phyloP scores from a whole-genome alignment of 2,329 filamentous ascomycete genomes.

The Hypoxylon rubiginosum region DNA sequence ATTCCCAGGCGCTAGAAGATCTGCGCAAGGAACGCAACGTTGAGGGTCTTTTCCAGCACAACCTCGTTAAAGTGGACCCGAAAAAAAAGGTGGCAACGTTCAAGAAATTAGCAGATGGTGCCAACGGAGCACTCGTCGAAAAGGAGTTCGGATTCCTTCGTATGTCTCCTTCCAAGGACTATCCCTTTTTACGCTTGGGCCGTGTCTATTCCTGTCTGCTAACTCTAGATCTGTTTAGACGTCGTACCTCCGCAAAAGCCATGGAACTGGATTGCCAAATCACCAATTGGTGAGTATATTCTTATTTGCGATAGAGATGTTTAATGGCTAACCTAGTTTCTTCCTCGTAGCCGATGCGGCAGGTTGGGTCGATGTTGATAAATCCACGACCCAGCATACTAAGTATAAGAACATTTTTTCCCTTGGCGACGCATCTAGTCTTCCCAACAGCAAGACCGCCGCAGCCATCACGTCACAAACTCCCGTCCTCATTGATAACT shows the following conservation, averaged over 20 bases:
- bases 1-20: constrained; percentile 53
- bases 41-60: constrained; percentile 57
- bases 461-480: constrained; percentile 60
- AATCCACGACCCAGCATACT: constrained; percentile 52
- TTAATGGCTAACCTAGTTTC: constrained; percentile 58
- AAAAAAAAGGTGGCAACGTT: constrained; percentile 54
- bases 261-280: constrained; percentile 52
- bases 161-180: constrained; percentile 6
- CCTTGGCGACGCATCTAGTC: constrained; percentile 56
- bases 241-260: constrained; percentile 55
- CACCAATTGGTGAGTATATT: constrained; percentile 54
- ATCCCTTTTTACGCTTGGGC: neutral
- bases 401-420: constrained; percentile 58
- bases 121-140: constrained; percentile 48
- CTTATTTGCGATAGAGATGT: neutral
- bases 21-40: constrained; percentile 54
- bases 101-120: constrained; percentile 51
- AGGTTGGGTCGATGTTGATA: constrained; percentile 54
- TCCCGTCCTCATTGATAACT: constrained; percentile 59
- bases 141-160: constrained; percentile 54
- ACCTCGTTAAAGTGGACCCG: constrained; percentile 54
- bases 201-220: constrained; percentile 1
- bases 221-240: constrained; percentile 34
- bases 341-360: constrained; percentile 59
- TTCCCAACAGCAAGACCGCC: constrained; percentile 60